Evolutionary conservation across 306 rosid genomes (phyloP).

Genomic region (Dalbergia cultrata): DNA sequence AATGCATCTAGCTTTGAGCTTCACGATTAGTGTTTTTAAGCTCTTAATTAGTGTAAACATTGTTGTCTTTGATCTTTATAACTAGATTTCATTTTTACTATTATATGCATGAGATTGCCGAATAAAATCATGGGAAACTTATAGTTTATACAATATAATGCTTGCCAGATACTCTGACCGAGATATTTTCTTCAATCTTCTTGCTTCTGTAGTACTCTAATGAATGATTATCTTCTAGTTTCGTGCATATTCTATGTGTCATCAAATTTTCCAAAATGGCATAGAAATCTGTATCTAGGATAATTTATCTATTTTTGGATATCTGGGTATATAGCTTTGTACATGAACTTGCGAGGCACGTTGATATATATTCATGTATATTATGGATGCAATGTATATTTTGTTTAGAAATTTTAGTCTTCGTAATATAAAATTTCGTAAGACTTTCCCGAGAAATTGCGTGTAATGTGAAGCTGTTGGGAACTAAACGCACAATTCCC

Average conservation of each 20-base stretch:
- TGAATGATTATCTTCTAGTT: slow-evolving; percentile 13
- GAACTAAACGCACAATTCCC: no score
- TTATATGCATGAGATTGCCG: background rate
- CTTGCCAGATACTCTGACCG: slow-evolving; percentile 20
- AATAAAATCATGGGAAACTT: background rate
- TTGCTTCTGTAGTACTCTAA: background rate
- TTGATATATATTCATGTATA: background rate
- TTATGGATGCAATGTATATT: background rate
- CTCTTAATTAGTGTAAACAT: background rate
- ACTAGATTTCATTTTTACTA: background rate
- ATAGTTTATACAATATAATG: background rate
- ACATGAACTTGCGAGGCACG: slow-evolving; percentile 41
- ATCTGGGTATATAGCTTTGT: slow-evolving; percentile 12
- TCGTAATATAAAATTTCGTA: background rate
- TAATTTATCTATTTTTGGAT: background rate
- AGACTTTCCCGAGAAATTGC: background rate
- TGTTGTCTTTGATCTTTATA: background rate
- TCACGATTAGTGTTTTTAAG: background rate
- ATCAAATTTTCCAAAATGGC: background rate
- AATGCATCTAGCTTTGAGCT: background rate
- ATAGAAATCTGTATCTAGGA: slow-evolving; percentile 21
- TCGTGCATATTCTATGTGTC: slow-evolving; percentile 7
- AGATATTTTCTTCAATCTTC: slow-evolving; percentile 35
- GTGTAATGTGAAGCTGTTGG: slow-evolving; percentile 9
- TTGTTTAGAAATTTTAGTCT: background rate